Conservation (phyloP, 768 basidiomycete genomes). For the Pilatotrama ljubarskyi region DNA sequence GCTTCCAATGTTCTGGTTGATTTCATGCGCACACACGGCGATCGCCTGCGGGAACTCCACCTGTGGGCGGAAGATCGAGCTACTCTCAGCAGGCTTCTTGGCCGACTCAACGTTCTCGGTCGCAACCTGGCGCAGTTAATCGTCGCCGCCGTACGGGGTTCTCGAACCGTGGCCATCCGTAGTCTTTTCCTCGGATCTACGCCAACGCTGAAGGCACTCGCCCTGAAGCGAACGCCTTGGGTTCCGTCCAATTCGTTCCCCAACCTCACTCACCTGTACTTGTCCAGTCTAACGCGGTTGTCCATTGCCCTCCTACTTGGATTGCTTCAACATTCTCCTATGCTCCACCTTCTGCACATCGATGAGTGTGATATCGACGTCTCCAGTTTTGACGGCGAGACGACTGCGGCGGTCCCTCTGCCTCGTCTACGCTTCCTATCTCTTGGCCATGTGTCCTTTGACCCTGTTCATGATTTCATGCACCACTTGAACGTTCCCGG, state of each 20-base stretch:
- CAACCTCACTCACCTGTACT: background rate
- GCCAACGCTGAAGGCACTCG: background rate
- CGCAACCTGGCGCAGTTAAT: background rate
- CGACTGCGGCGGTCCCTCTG: background rate
- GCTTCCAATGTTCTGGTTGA: background rate
- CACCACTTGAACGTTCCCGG: background rate
- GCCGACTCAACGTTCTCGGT: background rate
- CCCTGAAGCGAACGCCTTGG: background rate
- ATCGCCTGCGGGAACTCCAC: background rate
- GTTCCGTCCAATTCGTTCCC: background rate
- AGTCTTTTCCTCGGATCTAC: background rate
- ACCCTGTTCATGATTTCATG: background rate
- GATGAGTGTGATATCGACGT: background rate
- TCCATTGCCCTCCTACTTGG: background rate
- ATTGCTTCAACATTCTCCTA: background rate
- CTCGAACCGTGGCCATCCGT: background rate
- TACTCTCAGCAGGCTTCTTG: background rate
- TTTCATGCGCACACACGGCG: background rate
- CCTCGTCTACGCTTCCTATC: background rate
- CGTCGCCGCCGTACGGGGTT: background rate
- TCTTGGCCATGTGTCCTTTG: background rate
- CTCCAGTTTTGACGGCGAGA: background rate
- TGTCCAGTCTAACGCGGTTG: background rate
- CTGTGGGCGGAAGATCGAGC: background rate
- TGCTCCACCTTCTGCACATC: background rate